Evolutionary conservation across 306 rosid species (phyloP).

Genomic region (Prunus mume): DNA sequence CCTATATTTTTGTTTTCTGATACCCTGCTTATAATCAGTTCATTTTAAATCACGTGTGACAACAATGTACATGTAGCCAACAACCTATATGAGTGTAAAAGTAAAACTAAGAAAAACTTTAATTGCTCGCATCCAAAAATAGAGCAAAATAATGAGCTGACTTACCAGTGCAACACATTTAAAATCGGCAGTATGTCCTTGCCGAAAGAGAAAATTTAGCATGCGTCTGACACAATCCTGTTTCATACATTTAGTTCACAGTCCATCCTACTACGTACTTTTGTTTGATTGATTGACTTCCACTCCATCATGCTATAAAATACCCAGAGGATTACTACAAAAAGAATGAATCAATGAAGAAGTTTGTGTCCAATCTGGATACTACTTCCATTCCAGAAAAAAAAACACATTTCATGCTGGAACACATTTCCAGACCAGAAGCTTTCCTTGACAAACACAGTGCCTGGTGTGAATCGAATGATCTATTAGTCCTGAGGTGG

Average conservation of each 20-base stretch:
- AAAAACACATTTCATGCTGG: too few relatives aligned
- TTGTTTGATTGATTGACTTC: too few relatives aligned
- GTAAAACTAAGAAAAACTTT: not conserved
- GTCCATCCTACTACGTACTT: not conserved
- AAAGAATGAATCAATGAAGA: too few relatives aligned
- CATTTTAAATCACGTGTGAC: not conserved
- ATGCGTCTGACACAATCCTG: not conserved
- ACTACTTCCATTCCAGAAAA: too few relatives aligned
- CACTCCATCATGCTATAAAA: too few relatives aligned
- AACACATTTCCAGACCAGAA: too few relatives aligned
- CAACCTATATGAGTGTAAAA: not conserved
- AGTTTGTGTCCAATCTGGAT: too few relatives aligned
- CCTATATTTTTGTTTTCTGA: not conserved
- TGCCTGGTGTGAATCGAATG: too few relatives aligned
- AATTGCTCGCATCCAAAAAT: not conserved
- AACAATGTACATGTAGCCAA: not conserved
- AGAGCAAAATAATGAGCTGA: not conserved
- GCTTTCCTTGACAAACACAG: too few relatives aligned
- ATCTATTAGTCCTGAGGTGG: too few relatives aligned
- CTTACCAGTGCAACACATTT: not conserved
- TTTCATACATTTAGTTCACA: not conserved
- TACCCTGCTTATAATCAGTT: not conserved
- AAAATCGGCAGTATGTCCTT: not conserved
- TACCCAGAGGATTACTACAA: too few relatives aligned
- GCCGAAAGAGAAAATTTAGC: not conserved